Percentiles rank a stretch among this genome's conserved stretches.
Evolutionary conservation across 345 rosid species (phyloP).

Genomic region (Barbarea vulgaris): DNA sequence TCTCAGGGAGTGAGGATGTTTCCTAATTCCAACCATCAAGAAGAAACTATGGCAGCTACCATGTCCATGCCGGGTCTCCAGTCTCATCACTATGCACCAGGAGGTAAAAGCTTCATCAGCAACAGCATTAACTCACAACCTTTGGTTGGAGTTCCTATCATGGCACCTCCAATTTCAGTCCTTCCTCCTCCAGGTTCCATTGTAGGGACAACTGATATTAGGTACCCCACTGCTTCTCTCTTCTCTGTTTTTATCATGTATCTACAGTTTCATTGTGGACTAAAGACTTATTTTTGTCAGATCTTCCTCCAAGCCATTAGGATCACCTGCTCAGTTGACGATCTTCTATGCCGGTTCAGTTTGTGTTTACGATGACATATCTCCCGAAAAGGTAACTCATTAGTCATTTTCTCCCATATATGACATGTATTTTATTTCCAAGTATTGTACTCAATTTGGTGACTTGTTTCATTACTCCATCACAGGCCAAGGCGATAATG

Average conservation of each 20-base stretch:
- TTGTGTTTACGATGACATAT: conserved; percentile 65
- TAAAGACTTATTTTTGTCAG: conserved; percentile 40
- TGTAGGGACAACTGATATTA: conserved; percentile 64
- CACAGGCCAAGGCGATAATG: conserved; percentile 82
- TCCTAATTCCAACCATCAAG: conserved; percentile 50
- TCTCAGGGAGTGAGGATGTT: conserved; percentile 56
- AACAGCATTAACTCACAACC: conserved; percentile 44
- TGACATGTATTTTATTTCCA: neutral
- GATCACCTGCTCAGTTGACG: conserved; percentile 63
- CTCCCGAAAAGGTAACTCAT: conserved; percentile 64
- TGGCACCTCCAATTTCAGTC: conserved; percentile 53
- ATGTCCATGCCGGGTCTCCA: conserved; percentile 52
- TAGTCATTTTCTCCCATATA: neutral
- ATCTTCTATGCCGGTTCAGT: conserved; percentile 76
- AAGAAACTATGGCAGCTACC: conserved; percentile 48
- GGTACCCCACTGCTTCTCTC: conserved; percentile 45
- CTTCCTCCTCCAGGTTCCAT: conserved; percentile 53
- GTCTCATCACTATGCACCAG: conserved; percentile 47
- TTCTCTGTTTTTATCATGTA: neutral
- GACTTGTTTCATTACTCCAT: conserved; percentile 30
- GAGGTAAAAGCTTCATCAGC: conserved; percentile 42
- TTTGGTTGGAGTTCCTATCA: conserved; percentile 55
- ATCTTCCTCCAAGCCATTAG: conserved; percentile 49
- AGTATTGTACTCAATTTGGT: conserved; percentile 24
- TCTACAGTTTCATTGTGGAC: conserved; percentile 4